Evolutionary conservation across 2,329 filamentous ascomycete genomes (phyloP).

Genomic region (Erysiphe pulchra): DNA sequence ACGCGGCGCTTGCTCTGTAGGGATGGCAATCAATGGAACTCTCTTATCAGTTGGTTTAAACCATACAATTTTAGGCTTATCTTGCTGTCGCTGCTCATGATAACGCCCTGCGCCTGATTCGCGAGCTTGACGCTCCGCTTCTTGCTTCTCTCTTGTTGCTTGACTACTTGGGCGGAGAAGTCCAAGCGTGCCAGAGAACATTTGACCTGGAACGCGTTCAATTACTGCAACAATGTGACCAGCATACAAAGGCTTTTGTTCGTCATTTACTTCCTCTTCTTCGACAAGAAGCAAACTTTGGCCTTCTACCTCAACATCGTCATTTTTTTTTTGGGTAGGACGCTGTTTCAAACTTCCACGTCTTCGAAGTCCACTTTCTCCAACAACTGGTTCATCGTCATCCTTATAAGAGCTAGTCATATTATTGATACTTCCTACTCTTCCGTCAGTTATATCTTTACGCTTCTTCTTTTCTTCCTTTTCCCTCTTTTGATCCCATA

Average conservation of each 20-base stretch:
- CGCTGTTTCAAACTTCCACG: conserved; percentile 89
- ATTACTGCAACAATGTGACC: conserved; percentile 94
- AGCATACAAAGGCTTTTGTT: conserved; percentile 90
- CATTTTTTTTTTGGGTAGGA: conserved; percentile 98
- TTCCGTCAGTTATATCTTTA: conserved; percentile 90
- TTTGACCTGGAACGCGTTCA: conserved; percentile 88
- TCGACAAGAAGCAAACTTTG: conserved; percentile 92
- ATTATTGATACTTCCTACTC: conserved; percentile 49
- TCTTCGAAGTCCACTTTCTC: conserved; percentile 68
- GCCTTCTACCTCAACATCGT: conserved; percentile 94
- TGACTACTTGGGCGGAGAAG: conserved; percentile 89
- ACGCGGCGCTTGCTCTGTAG: conserved; percentile 86
- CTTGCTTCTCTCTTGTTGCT: conserved; percentile 97
- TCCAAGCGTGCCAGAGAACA: conserved; percentile 94
- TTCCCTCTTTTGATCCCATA: conserved; percentile 95
- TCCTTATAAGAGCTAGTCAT: conserved; percentile 25
- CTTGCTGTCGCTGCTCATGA: conserved; percentile 63
- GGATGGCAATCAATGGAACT: conserved; percentile 90
- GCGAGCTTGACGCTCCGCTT: conserved; percentile 77
- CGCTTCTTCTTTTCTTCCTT: conserved; percentile 99
- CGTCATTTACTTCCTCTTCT: conserved; percentile 95
- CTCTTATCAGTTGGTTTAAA: conserved; percentile 92
- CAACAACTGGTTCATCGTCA: conserved; percentile 31
- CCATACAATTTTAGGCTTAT: conserved; percentile 99
- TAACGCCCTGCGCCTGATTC: conserved; percentile 49